Evolutionary conservation across 2,329 filamentous ascomycete species (phyloP).

Genomic region (Colletotrichum abscissum): DNA sequence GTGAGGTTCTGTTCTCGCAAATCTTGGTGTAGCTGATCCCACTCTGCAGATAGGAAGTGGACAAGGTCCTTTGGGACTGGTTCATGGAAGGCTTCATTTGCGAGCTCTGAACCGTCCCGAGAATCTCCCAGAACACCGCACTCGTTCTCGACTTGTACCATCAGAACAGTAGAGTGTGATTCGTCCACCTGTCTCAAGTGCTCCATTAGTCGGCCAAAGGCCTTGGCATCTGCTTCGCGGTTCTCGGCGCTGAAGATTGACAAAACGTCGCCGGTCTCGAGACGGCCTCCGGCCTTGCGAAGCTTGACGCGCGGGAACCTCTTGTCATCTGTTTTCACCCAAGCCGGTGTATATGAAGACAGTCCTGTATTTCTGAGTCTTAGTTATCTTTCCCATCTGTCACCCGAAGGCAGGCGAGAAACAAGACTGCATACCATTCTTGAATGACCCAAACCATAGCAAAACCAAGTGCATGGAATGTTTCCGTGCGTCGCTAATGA

Average conservation of each 20-base stretch:
- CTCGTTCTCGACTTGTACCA: slow-evolving; percentile 68
- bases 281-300: neutral
- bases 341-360: slow-evolving; percentile 23
- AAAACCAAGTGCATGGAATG: slow-evolving; percentile 47
- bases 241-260: neutral
- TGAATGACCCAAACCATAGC: slow-evolving; percentile 51
- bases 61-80: neutral
- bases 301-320: neutral
- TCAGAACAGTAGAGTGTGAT: slow-evolving; percentile 59
- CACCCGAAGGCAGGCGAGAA: slow-evolving; percentile 39
- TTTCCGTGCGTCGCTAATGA: slow-evolving; percentile 43
- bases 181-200: slow-evolving; percentile 54
- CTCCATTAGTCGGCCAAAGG: slow-evolving; percentile 39
- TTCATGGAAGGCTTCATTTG: neutral
- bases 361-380: neutral
- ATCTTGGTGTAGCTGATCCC: neutral
- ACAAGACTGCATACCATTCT: slow-evolving; percentile 40
- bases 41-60: neutral
- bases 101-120: slow-evolving; percentile 53
- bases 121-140: slow-evolving; percentile 62
- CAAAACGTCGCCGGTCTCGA: neutral
- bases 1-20: neutral
- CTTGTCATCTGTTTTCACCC: neutral
- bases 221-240: neutral
- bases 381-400: neutral